These are phyloP conservation scores for Trametes punicea DNA, from an alignment of 768 basidiomycete genomes.

Conservation along the genomic window DNA sequence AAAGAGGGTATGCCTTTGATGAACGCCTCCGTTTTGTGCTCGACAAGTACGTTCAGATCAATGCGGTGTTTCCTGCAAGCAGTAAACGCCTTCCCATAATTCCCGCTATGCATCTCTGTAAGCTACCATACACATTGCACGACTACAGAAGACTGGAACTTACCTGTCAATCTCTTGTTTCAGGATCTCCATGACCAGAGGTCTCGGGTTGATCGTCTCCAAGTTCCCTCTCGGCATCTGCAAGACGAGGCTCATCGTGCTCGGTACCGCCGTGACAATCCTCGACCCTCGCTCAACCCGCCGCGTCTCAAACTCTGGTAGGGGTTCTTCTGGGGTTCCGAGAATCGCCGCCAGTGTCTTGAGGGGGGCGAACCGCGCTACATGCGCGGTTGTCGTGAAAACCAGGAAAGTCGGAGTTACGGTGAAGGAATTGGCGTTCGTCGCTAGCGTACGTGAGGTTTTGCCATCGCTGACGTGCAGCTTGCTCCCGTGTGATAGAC, in stretches of 20 bases:
- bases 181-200: conserved; percentile 85
- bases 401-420: conserved; percentile 74
- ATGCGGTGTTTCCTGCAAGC: conserved; percentile 92
- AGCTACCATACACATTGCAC: neutral
- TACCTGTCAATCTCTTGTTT: conserved; percentile 73
- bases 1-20: conserved; percentile 59
- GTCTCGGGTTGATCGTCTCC: conserved; percentile 92
- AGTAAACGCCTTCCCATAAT: conserved; percentile 84
- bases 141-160: neutral
- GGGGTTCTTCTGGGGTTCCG: neutral
- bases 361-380: conserved; percentile 71
- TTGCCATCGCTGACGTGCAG: conserved; percentile 46
- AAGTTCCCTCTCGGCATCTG: conserved; percentile 98
- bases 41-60: conserved; percentile 85
- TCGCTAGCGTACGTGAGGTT: conserved; percentile 38
- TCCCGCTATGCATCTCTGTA: conserved; percentile 42
- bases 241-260: conserved; percentile 82
- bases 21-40: conserved; percentile 71
- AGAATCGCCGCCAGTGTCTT: conserved; percentile 26
- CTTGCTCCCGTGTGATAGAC: conserved; percentile 63
- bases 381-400: conserved; percentile 81
- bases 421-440: conserved; percentile 69
- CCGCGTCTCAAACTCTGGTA: conserved; percentile 58
- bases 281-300: conserved; percentile 86
- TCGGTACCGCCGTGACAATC: conserved; percentile 86